Percentiles rank a stretch among this genome's conserved stretches.
phyloP scores from a whole-genome alignment of 1,284 basidiomycete genomes.

The Ganoderma resinaceum region DNA sequence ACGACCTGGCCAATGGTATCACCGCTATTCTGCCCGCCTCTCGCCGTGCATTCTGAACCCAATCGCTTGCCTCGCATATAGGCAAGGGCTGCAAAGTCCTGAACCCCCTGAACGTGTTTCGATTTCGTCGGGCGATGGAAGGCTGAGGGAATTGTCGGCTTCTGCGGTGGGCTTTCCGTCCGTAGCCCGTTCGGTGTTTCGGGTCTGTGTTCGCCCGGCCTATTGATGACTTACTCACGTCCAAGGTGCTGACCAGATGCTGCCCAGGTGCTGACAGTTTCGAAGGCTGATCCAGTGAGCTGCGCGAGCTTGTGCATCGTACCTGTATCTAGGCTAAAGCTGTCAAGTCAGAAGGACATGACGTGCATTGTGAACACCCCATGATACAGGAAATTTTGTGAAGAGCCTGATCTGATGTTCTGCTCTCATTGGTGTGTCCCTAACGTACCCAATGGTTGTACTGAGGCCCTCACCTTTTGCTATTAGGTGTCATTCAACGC shows the following conservation, averaged over 20 bases:
- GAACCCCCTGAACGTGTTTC: not conserved
- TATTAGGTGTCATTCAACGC: not conserved
- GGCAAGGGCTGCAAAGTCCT: not conserved
- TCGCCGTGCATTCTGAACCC: not conserved
- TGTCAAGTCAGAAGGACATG: not conserved
- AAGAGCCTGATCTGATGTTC: not conserved
- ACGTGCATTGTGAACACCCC: not conserved
- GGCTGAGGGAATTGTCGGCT: not conserved
- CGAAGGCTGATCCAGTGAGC: not conserved
- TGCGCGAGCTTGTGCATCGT: not conserved
- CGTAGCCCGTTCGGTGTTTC: slow-evolving; percentile 1
- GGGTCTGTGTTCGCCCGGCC: not conserved
- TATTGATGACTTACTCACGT: not conserved
- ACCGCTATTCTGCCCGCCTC: not conserved
- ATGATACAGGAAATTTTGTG: not conserved
- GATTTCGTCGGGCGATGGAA: not conserved
- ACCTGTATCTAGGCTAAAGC: not conserved
- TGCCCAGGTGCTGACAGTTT: not conserved
- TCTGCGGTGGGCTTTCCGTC: slow-evolving; percentile 1
- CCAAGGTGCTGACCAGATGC: not conserved
- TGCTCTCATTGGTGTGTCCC: not conserved
- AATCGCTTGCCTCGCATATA: not conserved
- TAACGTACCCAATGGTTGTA: not conserved
- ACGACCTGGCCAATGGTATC: not conserved
- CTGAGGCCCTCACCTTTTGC: not conserved